A percentile compares a stretch with the other conserved stretches of the same genome.
These are phyloP conservation scores for Mycena venus DNA, from an alignment of 768 basidiomycete species.

Conservation along the genomic window DNA sequence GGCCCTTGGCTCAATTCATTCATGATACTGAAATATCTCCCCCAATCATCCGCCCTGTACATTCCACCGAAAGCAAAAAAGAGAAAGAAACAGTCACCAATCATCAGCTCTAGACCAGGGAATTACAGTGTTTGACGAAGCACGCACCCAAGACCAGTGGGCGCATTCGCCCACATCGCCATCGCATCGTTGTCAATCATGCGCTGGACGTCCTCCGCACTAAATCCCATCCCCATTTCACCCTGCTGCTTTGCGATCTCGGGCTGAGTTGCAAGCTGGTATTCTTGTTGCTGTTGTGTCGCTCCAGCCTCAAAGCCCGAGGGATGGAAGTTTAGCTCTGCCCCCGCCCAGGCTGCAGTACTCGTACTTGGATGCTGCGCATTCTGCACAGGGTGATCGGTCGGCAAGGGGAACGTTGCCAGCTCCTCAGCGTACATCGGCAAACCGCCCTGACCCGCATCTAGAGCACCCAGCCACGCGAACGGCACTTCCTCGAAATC, in stretches of 20 bases:
- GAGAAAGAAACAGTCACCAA: not conserved
- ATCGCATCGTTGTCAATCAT: conserved; percentile 53
- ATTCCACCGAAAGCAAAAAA: no score
- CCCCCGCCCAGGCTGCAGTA: not conserved
- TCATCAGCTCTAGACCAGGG: not conserved
- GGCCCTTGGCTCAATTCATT: not conserved
- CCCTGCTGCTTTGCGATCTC: no score
- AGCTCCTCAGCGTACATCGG: conserved; percentile 60
- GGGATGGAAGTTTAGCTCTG: no score
- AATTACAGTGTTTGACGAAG: conserved; percentile 44
- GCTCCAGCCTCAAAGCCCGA: no score
- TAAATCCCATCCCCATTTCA: no score
- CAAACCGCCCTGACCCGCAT: conserved; percentile 39
- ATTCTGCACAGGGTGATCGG: no score
- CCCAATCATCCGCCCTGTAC: conserved; percentile 3
- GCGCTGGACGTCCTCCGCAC: not conserved
- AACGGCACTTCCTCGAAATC: not conserved
- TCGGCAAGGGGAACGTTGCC: conserved; percentile 42
- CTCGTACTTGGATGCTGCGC: not conserved
- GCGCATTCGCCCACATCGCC: conserved; percentile 64
- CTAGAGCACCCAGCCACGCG: conserved; percentile 1
- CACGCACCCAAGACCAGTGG: conserved; percentile 62
- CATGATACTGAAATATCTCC: not conserved
- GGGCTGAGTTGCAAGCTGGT: no score
- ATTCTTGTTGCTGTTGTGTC: no score